Conservation (phyloP, 331 rosid species). For the Acacia pycnantha region DNA sequence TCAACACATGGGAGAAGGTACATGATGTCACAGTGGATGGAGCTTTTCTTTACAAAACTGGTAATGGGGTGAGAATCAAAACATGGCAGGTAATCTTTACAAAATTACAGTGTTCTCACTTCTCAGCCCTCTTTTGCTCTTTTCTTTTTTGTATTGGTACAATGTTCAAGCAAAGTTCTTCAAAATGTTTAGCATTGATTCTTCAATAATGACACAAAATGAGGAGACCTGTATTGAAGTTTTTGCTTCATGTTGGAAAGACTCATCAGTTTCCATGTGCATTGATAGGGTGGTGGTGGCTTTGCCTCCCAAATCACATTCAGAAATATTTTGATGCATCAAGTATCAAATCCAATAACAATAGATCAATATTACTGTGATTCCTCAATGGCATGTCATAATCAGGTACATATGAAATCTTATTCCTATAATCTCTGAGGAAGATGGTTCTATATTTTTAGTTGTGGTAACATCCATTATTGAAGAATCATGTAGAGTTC, state of each 20-base stretch:
- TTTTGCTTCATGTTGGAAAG: not conserved
- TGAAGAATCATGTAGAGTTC: slow-evolving; percentile 55
- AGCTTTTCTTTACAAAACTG: slow-evolving; percentile 47
- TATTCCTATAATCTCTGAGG: slow-evolving; percentile 9
- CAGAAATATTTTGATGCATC: slow-evolving; percentile 68
- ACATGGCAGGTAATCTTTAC: slow-evolving; percentile 67
- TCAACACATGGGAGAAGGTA: slow-evolving; percentile 45
- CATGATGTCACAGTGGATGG: slow-evolving; percentile 46
- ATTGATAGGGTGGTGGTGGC: slow-evolving; percentile 76
- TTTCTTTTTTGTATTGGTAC: not conserved
- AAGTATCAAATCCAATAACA: slow-evolving; percentile 82
- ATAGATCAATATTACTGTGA: slow-evolving; percentile 90
- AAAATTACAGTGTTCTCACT: not conserved
- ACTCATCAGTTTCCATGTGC: slow-evolving; percentile 9
- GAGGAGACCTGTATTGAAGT: not conserved
- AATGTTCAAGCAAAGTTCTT: not conserved
- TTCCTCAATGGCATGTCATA: slow-evolving; percentile 58
- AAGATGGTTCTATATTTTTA: not conserved
- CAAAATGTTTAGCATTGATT: not conserved
- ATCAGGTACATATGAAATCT: slow-evolving; percentile 55
- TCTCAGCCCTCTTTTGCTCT: not conserved
- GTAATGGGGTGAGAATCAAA: slow-evolving; percentile 66
- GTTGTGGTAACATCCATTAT: not conserved
- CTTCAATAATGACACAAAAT: not conserved
- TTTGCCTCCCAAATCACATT: slow-evolving; percentile 63